Percentiles rank a stretch among this genome's conserved stretches.
Evolutionary conservation across 2,329 filamentous ascomycete genomes (phyloP).

Genomic region (Madurella mycetomatis): DNA sequence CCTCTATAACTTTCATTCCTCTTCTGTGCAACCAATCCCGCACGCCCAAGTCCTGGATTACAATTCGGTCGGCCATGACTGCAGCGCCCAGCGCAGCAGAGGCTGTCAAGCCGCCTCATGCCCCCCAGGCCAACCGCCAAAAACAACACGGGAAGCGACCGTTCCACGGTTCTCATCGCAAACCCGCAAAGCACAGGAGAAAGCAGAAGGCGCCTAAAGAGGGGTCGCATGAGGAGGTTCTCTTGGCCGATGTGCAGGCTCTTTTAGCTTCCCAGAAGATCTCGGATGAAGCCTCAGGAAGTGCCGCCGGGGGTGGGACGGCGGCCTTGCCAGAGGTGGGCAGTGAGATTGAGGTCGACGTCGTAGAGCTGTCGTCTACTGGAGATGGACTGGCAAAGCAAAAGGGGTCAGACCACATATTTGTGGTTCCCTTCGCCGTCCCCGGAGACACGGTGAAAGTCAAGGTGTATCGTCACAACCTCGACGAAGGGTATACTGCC

Average conservation of each 20-base stretch:
- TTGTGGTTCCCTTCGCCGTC: slow-evolving; percentile 81
- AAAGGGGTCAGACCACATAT: slow-evolving; percentile 63
- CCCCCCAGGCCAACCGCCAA: background rate
- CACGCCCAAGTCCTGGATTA: background rate
- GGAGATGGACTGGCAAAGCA: slow-evolving; percentile 82
- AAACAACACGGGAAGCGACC: slow-evolving; percentile 20
- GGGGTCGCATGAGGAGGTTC: slow-evolving; percentile 62
- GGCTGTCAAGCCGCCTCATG: background rate
- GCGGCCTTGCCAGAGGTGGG: slow-evolving; percentile 58
- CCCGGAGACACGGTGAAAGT: slow-evolving; percentile 78
- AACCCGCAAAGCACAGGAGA: slow-evolving; percentile 46
- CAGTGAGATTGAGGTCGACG: slow-evolving; percentile 75
- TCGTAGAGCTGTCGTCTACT: slow-evolving; percentile 79
- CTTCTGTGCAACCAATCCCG: slow-evolving; percentile 5
- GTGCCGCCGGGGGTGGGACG: slow-evolving; percentile 26
- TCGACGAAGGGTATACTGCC: slow-evolving; percentile 62
- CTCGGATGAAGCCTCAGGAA: slow-evolving; percentile 25
- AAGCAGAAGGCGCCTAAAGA: slow-evolving; percentile 52
- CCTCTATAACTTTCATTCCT: background rate
- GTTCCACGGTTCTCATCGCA: slow-evolving; percentile 20
- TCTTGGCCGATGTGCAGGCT: slow-evolving; percentile 58
- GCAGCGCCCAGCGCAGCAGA: slow-evolving; percentile 6
- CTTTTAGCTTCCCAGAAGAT: slow-evolving; percentile 44
- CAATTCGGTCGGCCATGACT: slow-evolving; percentile 9
- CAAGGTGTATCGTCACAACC: slow-evolving; percentile 71